Percentiles rank a stretch among this genome's conserved stretches.
Conservation (phyloP, 306 rosid genomes). For the Bauhinia variegata region DNA sequence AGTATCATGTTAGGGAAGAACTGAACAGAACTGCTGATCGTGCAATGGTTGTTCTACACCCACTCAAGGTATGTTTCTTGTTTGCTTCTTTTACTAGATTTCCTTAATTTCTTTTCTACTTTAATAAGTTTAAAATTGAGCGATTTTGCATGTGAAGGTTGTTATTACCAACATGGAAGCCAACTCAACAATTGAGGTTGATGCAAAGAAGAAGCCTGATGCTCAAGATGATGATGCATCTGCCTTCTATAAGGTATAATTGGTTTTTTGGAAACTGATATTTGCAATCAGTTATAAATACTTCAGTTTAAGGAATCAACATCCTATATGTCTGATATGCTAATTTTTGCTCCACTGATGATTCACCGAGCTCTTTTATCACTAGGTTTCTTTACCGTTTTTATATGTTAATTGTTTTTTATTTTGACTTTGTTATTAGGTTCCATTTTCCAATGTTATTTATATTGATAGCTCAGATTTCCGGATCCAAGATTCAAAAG, state of each 20-base stretch:
- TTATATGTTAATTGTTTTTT: neutral
- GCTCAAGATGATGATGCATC: conserved; percentile 71
- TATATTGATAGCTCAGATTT: conserved; percentile 91
- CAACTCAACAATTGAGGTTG: conserved; percentile 66
- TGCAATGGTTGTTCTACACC: conserved; percentile 82
- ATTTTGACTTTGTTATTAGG: conserved; percentile 44
- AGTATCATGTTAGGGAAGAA: conserved; percentile 92
- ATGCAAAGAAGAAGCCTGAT: conserved; percentile 93
- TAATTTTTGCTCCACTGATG: conserved; percentile 1
- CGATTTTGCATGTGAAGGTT: conserved; percentile 54
- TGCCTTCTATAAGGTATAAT: conserved; percentile 78
- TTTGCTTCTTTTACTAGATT: conserved; percentile 24
- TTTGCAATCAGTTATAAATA: neutral
- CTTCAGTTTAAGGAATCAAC: conserved; percentile 7
- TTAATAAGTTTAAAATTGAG: conserved; percentile 17
- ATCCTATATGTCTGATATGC: neutral
- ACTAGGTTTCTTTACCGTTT: too few species aligned
- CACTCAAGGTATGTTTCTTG: conserved; percentile 70
- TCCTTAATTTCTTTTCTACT: neutral
- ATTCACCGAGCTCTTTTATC: conserved; percentile 1
- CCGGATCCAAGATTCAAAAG: conserved; percentile 91
- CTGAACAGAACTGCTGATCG: conserved; percentile 80
- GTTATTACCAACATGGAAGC: conserved; percentile 87
- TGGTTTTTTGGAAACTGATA: conserved; percentile 31
- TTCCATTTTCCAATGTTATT: conserved; percentile 77